These are phyloP conservation scores for Ulota crispa DNA, from an alignment of 225 moss, liverwort and hornwort species.

Conservation along the genomic window DNA sequence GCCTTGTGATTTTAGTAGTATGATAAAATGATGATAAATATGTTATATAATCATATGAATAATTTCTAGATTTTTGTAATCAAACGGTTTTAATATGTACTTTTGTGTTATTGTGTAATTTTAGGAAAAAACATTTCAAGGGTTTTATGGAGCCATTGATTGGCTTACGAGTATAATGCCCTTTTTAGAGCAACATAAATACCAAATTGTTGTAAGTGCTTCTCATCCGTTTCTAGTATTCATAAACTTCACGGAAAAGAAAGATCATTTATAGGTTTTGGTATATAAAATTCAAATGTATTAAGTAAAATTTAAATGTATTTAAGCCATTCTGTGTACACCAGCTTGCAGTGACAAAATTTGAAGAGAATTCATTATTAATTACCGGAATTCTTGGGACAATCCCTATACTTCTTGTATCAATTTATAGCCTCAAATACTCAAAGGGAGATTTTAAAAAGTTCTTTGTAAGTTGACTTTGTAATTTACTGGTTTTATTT, in stretches of 20 bases:
- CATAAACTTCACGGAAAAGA: background rate
- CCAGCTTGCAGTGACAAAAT: constrained; percentile 25
- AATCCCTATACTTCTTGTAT: constrained; percentile 36
- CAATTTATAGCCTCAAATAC: constrained; percentile 11
- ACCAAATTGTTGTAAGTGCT: constrained; percentile 24
- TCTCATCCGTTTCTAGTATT: fast-evolving
- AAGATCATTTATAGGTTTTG: background rate
- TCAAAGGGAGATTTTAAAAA: background rate
- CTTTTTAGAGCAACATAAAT: constrained; percentile 22
- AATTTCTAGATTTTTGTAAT: fast-evolving
- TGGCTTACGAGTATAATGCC: background rate
- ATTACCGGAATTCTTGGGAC: constrained; percentile 40
- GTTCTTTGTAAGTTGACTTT: background rate
- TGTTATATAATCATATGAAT: fast-evolving
- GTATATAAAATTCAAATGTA: background rate
- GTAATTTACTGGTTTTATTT: background rate
- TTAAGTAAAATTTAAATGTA: background rate
- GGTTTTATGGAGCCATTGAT: constrained; percentile 9
- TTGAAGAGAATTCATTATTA: constrained; percentile 19
- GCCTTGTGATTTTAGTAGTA: too few relatives aligned
- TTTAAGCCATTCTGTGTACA: too few relatives aligned
- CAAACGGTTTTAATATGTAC: fast-evolving
- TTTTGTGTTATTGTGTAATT: fast-evolving
- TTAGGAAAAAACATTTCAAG: constrained; percentile 27
- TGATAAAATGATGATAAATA: background rate